Evolutionary conservation across 257 asterid species (phyloP), one percentile per base, ranked within the genome.

Genomic region (Solanum paucissectum): DNA sequence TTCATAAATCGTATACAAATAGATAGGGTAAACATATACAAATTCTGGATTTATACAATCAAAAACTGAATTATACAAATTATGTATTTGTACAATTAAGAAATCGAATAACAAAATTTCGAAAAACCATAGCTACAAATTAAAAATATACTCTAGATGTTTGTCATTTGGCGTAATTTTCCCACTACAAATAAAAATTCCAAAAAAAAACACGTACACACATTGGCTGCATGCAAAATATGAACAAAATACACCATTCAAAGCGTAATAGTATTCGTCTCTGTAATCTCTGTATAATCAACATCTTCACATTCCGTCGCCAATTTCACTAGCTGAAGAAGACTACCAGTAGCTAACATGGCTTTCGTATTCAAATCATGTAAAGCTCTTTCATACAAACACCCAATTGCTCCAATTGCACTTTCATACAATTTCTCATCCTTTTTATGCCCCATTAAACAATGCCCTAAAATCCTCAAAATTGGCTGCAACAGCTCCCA

Each of bases 401-500:
- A 89, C 34, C 90, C 91, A 86, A 98, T 91, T 0, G 98, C 98
- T 32, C 49, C 87, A 33, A 89, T 25, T 12, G 98, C 98, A 21
- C 91, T 93, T 83, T 85, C 88, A 16, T 86, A 87, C 33, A 97
- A 90, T n/a, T 92, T 93, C 10, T 90, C 76, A 16, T 89, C 86
- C 38, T 76, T 88, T 7, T 87, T 88, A 6, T 92, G 90, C 16
- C 92, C 91, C 93, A 95, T 92, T 69, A 97, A 82, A 84, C 98
- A 95, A 77, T 97, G 98, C 8, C 99, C 98, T 27, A 97, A 77
- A 9, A 95, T 93, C 76, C 98, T 91, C 60, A 97, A 81, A 14
- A 92, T 77, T 9, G 98, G 98, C 42, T 95, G 99, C 12, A 93
- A 27, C 9, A 96, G 68, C 91, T 96, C 99, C 98, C 98, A 94